A percentile compares a stretch with the other conserved stretches of the same genome.
Conservation (phyloP, 441 rosid species). For the Macaranga tanarius region DNA sequence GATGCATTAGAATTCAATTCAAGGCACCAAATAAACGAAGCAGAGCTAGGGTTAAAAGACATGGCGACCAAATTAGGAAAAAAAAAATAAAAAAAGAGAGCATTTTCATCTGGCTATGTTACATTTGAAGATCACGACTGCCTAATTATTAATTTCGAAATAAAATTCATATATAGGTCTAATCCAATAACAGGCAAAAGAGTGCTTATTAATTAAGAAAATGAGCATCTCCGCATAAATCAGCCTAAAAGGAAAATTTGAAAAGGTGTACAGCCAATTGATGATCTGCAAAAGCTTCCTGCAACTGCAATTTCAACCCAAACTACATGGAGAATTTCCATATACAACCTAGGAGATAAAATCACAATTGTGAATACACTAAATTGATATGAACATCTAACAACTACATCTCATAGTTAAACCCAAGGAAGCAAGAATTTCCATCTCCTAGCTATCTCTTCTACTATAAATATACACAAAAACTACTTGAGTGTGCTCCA, state of each 20-base stretch:
- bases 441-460: constrained; percentile 38
- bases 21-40: too few relatives aligned
- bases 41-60: too few relatives aligned
- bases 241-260: background rate
- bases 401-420: constrained; percentile 32
- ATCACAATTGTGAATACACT: constrained; percentile 28
- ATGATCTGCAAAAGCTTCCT: constrained; percentile 25
- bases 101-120: background rate
- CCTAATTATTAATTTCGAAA: background rate
- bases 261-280: background rate
- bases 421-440: constrained; percentile 40
- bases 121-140: too few relatives aligned
- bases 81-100: too few relatives aligned
- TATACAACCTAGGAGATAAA: constrained; percentile 41
- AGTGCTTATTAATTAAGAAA: constrained; percentile 6
- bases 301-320: constrained; percentile 36
- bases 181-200: background rate
- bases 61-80: too few relatives aligned
- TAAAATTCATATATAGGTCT: background rate
- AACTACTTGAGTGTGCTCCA: constrained; percentile 29
- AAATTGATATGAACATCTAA: constrained; percentile 51
- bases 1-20: too few relatives aligned
- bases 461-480: constrained; percentile 45
- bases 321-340: constrained; percentile 37
- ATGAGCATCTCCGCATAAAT: constrained; percentile 1